Percentiles rank a stretch among this genome's conserved stretches.
phyloP scores from a whole-genome alignment of 441 rosid species.

The Bocquillonia castaneifolia region DNA sequence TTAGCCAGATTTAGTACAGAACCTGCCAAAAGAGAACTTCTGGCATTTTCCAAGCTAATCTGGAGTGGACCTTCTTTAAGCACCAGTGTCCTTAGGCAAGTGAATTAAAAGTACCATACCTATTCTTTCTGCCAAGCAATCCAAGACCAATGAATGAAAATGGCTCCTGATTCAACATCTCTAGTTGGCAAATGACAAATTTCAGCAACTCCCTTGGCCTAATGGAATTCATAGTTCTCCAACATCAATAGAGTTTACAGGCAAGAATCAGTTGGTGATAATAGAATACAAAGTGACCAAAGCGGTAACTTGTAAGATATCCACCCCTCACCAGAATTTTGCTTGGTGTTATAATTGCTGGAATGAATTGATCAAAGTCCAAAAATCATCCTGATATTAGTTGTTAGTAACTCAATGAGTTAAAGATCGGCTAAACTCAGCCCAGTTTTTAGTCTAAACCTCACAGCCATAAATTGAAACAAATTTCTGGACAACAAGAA shows the following conservation, averaged over 20 bases:
- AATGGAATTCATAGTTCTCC: slow-evolving; percentile 13
- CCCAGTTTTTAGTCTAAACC: neutral
- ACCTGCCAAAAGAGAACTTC: slow-evolving; percentile 15
- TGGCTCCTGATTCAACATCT: slow-evolving; percentile 22
- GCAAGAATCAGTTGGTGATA: slow-evolving; percentile 10
- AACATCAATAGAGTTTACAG: slow-evolving; percentile 17
- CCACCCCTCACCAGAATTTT: slow-evolving; percentile 2
- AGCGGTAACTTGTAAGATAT: neutral
- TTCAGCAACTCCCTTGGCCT: slow-evolving; percentile 22
- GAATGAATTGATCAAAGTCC: slow-evolving; percentile 8
- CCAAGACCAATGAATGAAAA: slow-evolving; percentile 21
- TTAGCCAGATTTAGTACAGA: neutral
- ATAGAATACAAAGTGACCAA: slow-evolving; percentile 6
- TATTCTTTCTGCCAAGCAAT: slow-evolving; percentile 21
- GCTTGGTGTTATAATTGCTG: neutral
- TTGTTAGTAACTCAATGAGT: neutral
- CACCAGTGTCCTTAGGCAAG: slow-evolving; percentile 11
- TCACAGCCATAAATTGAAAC: too few relatives aligned
- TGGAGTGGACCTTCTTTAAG: neutral
- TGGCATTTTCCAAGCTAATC: neutral
- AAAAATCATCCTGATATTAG: slow-evolving; percentile 3
- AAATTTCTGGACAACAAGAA: neutral
- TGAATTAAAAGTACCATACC: slow-evolving; percentile 20
- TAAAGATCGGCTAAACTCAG: slow-evolving; percentile 15
- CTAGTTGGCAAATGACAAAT: slow-evolving; percentile 14